Evolutionary conservation across 441 rosid species (phyloP).

Genomic region (Jatropha multifida): DNA sequence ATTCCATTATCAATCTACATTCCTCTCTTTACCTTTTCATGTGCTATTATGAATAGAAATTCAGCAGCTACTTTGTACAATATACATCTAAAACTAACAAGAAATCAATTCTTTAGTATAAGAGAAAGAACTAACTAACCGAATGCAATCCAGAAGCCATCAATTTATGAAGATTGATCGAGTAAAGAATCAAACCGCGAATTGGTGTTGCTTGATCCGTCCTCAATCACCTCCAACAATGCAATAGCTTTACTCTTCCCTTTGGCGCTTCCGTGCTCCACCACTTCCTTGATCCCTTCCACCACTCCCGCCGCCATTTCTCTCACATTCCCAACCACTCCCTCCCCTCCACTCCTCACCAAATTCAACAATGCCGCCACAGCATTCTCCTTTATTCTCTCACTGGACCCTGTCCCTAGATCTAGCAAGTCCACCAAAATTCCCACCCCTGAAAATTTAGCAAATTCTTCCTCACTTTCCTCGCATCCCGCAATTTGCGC

Average conservation of each 20-base stretch:
- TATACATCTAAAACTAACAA: neutral
- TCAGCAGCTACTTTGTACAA: slow-evolving; percentile 1
- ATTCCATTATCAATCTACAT: neutral
- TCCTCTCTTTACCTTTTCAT: too few relatives aligned
- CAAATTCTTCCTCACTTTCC: slow-evolving; percentile 68
- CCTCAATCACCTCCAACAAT: slow-evolving; percentile 45
- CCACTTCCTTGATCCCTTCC: slow-evolving; percentile 62
- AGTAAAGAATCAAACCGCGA: slow-evolving; percentile 30
- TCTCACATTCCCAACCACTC: slow-evolving; percentile 44
- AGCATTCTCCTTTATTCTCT: slow-evolving; percentile 68
- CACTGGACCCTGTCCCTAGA: slow-evolving; percentile 61
- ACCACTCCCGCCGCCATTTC: slow-evolving; percentile 39
- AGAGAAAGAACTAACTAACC: neutral
- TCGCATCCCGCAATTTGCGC: slow-evolving; percentile 92
- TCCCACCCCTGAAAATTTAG: slow-evolving; percentile 48
- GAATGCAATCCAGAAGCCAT: slow-evolving; percentile 5
- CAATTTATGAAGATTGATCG: slow-evolving; percentile 23
- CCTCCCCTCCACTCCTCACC: slow-evolving; percentile 55
- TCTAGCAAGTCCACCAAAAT: slow-evolving; percentile 75
- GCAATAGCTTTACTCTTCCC: slow-evolving; percentile 68
- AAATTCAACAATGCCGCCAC: slow-evolving; percentile 73
- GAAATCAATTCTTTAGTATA: neutral
- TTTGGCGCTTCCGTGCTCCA: slow-evolving; percentile 55
- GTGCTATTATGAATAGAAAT: neutral
- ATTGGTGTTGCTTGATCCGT: slow-evolving; percentile 27